Evolutionary conservation across 2,329 filamentous ascomycete genomes (phyloP).

Genomic region (Pseudocercospora musae): DNA sequence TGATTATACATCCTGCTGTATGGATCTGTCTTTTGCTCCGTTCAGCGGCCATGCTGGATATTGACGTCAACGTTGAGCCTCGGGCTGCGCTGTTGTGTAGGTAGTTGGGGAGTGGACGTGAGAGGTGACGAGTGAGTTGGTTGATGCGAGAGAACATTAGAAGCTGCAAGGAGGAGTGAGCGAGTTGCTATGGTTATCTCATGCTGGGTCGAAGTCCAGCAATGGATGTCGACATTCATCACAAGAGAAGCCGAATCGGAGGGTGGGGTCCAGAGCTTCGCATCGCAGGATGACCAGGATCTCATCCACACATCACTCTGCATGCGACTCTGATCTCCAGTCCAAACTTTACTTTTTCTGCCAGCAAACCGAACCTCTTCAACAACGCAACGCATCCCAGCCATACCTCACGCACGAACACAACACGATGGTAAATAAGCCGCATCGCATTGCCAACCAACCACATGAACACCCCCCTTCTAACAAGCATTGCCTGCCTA

Average conservation of each 20-base stretch:
- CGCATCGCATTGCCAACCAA: neutral
- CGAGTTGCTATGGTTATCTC: neutral
- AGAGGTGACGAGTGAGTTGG: constrained; percentile 70
- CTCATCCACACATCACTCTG: neutral
- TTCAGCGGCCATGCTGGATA: constrained; percentile 51
- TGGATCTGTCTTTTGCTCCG: constrained; percentile 68
- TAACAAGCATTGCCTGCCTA: constrained; percentile 25
- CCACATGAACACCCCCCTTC: neutral
- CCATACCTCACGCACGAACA: neutral
- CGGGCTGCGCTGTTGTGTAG: constrained; percentile 39
- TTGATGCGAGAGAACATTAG: constrained; percentile 73
- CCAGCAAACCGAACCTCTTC: neutral
- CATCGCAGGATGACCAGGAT: neutral
- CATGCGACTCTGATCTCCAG: neutral
- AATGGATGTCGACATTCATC: neutral
- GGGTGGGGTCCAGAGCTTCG: neutral
- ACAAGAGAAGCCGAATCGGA: neutral
- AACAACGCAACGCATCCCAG: neutral
- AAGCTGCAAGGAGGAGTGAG: neutral
- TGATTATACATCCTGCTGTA: constrained; percentile 88
- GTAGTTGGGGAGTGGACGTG: constrained; percentile 58
- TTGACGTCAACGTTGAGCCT: constrained; percentile 45
- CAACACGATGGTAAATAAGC: neutral
- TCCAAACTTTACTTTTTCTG: neutral
- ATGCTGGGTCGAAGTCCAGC: neutral